phyloP scores from a whole-genome alignment of 2,329 filamentous ascomycete genomes.

The Cercospora sp. region DNA sequence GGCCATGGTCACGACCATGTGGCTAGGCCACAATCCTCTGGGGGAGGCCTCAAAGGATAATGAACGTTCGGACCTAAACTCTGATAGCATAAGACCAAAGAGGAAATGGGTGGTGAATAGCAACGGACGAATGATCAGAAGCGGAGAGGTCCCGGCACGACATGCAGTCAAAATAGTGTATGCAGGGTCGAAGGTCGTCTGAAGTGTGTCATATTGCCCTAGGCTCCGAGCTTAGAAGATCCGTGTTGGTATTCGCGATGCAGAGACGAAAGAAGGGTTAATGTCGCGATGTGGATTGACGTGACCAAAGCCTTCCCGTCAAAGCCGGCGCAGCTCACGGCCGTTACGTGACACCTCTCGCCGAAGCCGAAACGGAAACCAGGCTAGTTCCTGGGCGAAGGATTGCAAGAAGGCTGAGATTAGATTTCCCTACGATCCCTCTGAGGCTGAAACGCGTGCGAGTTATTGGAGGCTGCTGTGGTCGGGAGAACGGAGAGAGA shows the following conservation, averaged over 20 bases:
- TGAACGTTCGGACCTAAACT: constrained; percentile 1
- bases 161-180: constrained; percentile 16
- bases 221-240: constrained; percentile 22
- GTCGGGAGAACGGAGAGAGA: background rate
- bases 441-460: constrained; percentile 23
- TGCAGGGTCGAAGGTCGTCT: constrained; percentile 17
- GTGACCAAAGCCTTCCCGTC: constrained; percentile 4
- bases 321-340: constrained; percentile 14
- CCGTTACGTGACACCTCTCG: constrained; percentile 13
- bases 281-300: constrained; percentile 1
- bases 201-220: constrained; percentile 13
- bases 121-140: constrained; percentile 19
- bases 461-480: constrained; percentile 1
- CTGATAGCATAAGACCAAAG: constrained; percentile 14
- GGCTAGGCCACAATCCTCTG: constrained; percentile 6
- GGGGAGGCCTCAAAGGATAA: constrained; percentile 18
- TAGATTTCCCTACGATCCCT: constrained; percentile 21
- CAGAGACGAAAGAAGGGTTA: background rate
- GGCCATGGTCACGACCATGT: constrained; percentile 7
- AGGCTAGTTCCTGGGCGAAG: constrained; percentile 15
- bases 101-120: constrained; percentile 19
- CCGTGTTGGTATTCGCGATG: constrained; percentile 5
- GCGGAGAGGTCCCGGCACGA: constrained; percentile 8
- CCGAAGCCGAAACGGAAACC: constrained; percentile 17
- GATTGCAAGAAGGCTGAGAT: constrained; percentile 22